Conservation (phyloP, 139 green algal genomes). For the Tetratostichococcus sp. region DNA sequence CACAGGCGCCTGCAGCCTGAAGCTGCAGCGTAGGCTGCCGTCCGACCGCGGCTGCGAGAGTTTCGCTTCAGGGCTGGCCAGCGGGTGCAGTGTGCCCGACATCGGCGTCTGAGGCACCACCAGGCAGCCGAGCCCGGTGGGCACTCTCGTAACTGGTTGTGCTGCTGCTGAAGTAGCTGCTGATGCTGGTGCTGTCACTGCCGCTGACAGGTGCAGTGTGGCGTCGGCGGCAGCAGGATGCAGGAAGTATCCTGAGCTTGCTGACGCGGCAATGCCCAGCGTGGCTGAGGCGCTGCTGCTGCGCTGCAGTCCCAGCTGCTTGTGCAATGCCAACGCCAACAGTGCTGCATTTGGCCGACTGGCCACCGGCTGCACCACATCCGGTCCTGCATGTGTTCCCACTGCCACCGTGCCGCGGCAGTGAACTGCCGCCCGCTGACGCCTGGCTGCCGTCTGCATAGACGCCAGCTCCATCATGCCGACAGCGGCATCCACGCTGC, state of each 20-base stretch:
- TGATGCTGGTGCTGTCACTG: not conserved
- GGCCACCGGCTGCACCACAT: not conserved
- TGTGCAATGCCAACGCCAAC: not conserved
- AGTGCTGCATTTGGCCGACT: not conserved
- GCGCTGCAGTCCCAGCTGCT: not conserved
- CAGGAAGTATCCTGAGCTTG: slow-evolving; percentile 14
- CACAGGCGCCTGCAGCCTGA: not conserved
- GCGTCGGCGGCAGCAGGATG: slow-evolving; percentile 45
- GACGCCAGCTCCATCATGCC: not conserved
- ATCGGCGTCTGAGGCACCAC: not conserved
- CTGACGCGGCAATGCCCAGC: not conserved
- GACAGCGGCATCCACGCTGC: not conserved
- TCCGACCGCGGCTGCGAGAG: not conserved
- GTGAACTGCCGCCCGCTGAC: not conserved
- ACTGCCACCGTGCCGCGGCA: not conserved
- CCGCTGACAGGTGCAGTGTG: slow-evolving; percentile 47
- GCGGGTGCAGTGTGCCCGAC: not conserved
- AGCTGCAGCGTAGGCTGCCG: slow-evolving; percentile 4
- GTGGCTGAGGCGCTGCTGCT: not conserved
- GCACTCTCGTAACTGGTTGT: not conserved
- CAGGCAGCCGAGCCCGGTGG: not conserved
- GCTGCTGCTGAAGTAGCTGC: slow-evolving; percentile 1
- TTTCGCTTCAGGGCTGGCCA: not conserved
- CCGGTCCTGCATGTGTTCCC: slow-evolving; percentile 7
- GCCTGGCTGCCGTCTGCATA: not conserved